Conservation (phyloP, 495 filamentous ascomycete genomes). For the Penicillium odoratum region DNA sequence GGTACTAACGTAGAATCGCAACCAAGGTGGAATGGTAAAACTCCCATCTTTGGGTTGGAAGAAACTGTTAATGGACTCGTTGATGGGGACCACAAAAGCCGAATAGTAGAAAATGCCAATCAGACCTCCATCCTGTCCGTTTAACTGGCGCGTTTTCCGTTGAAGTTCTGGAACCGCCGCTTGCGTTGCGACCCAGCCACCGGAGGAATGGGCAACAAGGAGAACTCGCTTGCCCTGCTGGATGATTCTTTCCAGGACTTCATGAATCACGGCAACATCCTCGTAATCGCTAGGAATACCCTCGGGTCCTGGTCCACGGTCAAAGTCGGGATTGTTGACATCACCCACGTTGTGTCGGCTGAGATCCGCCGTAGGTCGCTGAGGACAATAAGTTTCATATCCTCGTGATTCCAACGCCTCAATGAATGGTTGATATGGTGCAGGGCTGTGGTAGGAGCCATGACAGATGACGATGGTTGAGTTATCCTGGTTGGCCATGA, state of each 20-base stretch:
- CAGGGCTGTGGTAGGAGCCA: slow-evolving; percentile 38
- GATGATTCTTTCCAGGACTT: slow-evolving; percentile 16
- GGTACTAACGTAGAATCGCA: slow-evolving; percentile 26
- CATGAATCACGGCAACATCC: neutral
- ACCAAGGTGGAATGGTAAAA: slow-evolving; percentile 20
- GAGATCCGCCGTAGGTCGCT: slow-evolving; percentile 34
- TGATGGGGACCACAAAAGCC: slow-evolving; percentile 31
- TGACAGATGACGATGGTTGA: slow-evolving; percentile 30
- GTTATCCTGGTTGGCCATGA: neutral
- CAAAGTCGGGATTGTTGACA: slow-evolving; percentile 27
- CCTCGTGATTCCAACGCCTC: slow-evolving; percentile 22
- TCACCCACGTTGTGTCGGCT: slow-evolving; percentile 33
- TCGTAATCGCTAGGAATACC: neutral
- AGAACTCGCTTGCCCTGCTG: slow-evolving; percentile 27
- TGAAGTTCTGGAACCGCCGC: slow-evolving; percentile 31
- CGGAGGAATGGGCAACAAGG: slow-evolving; percentile 31
- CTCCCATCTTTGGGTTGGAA: slow-evolving; percentile 29
- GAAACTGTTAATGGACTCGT: slow-evolving; percentile 30
- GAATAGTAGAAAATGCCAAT: slow-evolving; percentile 37
- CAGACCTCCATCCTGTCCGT: slow-evolving; percentile 31
- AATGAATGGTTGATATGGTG: slow-evolving; percentile 31
- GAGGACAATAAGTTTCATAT: slow-evolving; percentile 34
- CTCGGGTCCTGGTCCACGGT: slow-evolving; percentile 6
- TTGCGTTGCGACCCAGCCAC: slow-evolving; percentile 37
- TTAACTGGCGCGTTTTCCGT: slow-evolving; percentile 13